These are phyloP conservation scores for Phytopythium cucurbitacearum DNA, from an alignment of 352 stramenopile genomes.

Conservation along the genomic window DNA sequence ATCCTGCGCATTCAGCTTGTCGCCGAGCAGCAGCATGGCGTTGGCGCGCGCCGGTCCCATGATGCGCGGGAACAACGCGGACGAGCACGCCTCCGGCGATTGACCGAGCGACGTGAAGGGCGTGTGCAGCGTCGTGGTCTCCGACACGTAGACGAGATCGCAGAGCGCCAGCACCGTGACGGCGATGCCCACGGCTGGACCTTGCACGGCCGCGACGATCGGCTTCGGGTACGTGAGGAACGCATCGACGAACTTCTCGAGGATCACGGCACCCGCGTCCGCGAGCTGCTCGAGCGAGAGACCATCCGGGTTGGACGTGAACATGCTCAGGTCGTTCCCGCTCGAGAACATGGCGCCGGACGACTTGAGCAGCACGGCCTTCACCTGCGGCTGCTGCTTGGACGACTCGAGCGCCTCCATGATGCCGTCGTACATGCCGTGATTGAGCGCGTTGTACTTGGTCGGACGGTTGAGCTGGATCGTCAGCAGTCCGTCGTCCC, in stretches of 20 bases:
- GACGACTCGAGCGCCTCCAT: slow-evolving; percentile 63
- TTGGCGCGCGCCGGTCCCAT: slow-evolving; percentile 87
- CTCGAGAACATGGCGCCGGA: slow-evolving; percentile 87
- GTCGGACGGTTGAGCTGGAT: slow-evolving; percentile 74
- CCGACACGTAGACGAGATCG: slow-evolving; percentile 88
- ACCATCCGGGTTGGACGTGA: slow-evolving; percentile 47
- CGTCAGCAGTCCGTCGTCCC: slow-evolving; percentile 56
- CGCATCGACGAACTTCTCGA: slow-evolving; percentile 61
- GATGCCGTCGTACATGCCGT: slow-evolving; percentile 79
- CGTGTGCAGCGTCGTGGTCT: slow-evolving; percentile 87
- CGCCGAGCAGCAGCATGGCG: slow-evolving; percentile 83
- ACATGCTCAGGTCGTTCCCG: slow-evolving; percentile 86
- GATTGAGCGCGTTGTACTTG: slow-evolving; percentile 88
- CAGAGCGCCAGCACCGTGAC: slow-evolving; percentile 87
- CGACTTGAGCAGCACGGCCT: slow-evolving; percentile 85
- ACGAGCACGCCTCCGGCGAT: slow-evolving; percentile 90
- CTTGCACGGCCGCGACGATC: slow-evolving; percentile 87
- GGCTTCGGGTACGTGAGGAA: slow-evolving; percentile 90
- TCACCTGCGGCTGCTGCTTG: slow-evolving; percentile 57
- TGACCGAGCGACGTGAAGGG: slow-evolving; percentile 90
- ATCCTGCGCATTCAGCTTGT: slow-evolving; percentile 73
- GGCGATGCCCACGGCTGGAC: slow-evolving; percentile 86
- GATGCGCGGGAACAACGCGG: slow-evolving; percentile 74
- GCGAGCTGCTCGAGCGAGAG: slow-evolving; percentile 58
- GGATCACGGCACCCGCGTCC: slow-evolving; percentile 41